phyloP scores from a whole-genome alignment of 345 rosid species.

The Ceriops zippeliana region DNA sequence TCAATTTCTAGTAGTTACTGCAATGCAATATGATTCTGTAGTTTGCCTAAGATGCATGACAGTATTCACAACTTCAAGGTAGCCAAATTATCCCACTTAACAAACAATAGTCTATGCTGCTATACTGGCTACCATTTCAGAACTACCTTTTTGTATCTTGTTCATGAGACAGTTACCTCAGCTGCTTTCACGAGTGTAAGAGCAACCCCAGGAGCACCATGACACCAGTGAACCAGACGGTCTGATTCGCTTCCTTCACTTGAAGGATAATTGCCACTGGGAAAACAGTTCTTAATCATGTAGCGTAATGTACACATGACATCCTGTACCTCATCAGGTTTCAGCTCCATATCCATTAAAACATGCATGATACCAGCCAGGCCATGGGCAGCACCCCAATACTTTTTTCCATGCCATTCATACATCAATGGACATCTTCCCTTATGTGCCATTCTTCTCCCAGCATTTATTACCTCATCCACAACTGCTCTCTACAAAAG shows the following conservation, averaged over 20 bases:
- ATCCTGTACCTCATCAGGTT: constrained; percentile 55
- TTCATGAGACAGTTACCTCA: constrained; percentile 32
- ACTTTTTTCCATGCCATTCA: constrained; percentile 76
- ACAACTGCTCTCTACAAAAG: constrained; percentile 47
- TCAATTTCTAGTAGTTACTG: not conserved
- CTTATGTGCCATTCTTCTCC: constrained; percentile 38
- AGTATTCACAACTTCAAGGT: not conserved
- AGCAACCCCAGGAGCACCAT: constrained; percentile 67
- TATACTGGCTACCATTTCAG: not conserved
- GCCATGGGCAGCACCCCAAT: constrained; percentile 80
- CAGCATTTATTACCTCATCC: constrained; percentile 49
- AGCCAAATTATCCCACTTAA: not conserved
- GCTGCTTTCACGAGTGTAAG: constrained; percentile 65
- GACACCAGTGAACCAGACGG: constrained; percentile 72
- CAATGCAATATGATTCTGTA: not conserved
- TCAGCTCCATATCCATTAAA: constrained; percentile 64
- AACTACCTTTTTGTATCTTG: not conserved
- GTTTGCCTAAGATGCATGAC: not conserved
- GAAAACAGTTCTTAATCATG: constrained; percentile 53
- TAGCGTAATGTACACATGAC: constrained; percentile 54
- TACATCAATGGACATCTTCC: constrained; percentile 61
- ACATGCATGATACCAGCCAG: constrained; percentile 65
- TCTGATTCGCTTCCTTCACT: constrained; percentile 42
- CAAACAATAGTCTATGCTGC: not conserved
- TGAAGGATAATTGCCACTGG: constrained; percentile 64